Evolutionary conservation across 495 filamentous ascomycete species (phyloP).

Genomic region (Neurospora sp.): DNA sequence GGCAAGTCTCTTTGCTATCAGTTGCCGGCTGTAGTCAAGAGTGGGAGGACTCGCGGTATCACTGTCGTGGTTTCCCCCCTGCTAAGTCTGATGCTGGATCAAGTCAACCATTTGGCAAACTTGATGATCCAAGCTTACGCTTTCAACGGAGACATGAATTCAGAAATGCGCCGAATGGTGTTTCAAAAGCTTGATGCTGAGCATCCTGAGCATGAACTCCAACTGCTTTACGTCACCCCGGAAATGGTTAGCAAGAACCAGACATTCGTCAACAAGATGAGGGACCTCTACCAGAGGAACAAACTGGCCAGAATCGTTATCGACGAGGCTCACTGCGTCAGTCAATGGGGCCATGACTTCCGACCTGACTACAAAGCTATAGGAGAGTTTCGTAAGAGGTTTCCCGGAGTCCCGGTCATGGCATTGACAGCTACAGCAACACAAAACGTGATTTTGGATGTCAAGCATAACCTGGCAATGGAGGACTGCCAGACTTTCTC

Average conservation of each 20-base stretch:
- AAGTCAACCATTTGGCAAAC: conserved; percentile 69
- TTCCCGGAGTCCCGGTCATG: conserved; percentile 78
- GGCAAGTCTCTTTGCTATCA: conserved; percentile 98
- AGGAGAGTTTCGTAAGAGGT: conserved; percentile 55
- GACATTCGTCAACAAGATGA: conserved; percentile 49
- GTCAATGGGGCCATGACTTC: conserved; percentile 98
- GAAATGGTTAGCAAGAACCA: conserved; percentile 87
- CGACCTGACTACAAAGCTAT: conserved; percentile 90
- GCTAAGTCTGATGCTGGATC: conserved; percentile 92
- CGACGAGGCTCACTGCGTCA: conserved; percentile 97
- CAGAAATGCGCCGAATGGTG: conserved; percentile 48
- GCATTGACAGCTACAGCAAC: conserved; percentile 94
- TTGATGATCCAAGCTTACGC: conserved; percentile 67
- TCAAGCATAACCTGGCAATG: conserved; percentile 81
- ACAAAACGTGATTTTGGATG: conserved; percentile 79
- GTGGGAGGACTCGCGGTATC: conserved; percentile 72
- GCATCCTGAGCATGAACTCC: conserved; percentile 57
- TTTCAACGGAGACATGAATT: conserved; percentile 63
- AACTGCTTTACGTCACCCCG: conserved; percentile 88
- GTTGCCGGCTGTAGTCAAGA: conserved; percentile 73
- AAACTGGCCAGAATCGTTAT: conserved; percentile 87
- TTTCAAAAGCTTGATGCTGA: conserved; percentile 46
- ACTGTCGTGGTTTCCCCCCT: conserved; percentile 93
- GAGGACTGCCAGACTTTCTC: conserved; percentile 62
- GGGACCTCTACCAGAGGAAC: conserved; percentile 49